Percentiles rank a stretch among this genome's conserved stretches.
These are phyloP conservation scores for Phytophthora citricola DNA, from an alignment of 352 stramenopile genomes.

Conservation along the genomic window DNA sequence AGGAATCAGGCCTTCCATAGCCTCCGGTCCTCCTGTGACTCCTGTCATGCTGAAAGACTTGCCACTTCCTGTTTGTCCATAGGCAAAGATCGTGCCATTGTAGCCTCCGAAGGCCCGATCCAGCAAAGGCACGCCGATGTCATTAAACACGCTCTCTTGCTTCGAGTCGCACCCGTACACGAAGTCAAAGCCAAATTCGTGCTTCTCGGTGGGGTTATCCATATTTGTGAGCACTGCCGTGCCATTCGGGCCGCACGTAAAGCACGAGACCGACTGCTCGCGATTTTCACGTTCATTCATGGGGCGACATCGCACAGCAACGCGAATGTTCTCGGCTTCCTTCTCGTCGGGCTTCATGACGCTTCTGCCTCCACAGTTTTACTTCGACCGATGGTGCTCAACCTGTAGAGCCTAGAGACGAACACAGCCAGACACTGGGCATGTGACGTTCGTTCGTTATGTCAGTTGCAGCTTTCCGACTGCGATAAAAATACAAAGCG, in stretches of 20 bases:
- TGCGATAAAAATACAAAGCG: constrained; percentile 33
- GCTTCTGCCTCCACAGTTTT: too few relatives aligned
- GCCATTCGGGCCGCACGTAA: constrained; percentile 64
- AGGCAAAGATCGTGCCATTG: constrained; percentile 93
- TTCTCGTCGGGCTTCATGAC: constrained; percentile 81
- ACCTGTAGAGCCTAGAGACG: constrained; percentile 1
- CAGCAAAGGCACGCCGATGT: constrained; percentile 82
- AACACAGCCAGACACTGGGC: constrained; percentile 7
- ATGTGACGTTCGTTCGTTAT: constrained; percentile 12
- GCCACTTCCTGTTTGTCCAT: constrained; percentile 87
- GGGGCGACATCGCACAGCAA: constrained; percentile 92
- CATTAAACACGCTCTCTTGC: constrained; percentile 78
- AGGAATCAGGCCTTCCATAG: constrained; percentile 90
- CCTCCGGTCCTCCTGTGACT: constrained; percentile 54
- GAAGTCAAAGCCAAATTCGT: constrained; percentile 91
- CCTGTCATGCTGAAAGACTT: constrained; percentile 93
- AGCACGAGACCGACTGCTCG: constrained; percentile 78
- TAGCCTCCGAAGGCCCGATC: constrained; percentile 87
- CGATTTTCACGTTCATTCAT: constrained; percentile 90
- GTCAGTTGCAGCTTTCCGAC: constrained; percentile 20
- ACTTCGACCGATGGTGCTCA: neutral
- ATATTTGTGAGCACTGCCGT: constrained; percentile 85
- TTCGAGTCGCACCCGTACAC: constrained; percentile 84
- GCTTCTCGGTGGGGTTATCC: constrained; percentile 78
- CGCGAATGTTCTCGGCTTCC: constrained; percentile 91